A percentile compares a stretch with the other conserved stretches of the same genome.
Evolutionary conservation across 2,329 filamentous ascomycete genomes (phyloP).

Genomic region (Phialophora expanda): DNA sequence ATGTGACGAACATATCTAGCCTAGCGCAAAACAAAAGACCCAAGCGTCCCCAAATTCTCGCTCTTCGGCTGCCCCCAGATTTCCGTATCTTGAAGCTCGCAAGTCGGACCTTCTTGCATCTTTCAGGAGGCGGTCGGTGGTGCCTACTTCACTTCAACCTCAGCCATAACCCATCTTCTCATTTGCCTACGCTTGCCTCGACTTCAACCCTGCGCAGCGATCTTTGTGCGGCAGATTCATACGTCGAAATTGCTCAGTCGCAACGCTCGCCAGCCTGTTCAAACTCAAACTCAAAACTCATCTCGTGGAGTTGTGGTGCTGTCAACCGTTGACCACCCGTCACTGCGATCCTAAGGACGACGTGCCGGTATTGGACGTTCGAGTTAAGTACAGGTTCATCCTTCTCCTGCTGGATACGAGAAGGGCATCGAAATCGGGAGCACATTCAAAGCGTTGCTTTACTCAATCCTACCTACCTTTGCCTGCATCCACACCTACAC

Average conservation of each 20-base stretch:
- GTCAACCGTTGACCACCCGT: neutral
- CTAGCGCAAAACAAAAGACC: neutral
- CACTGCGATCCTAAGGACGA: neutral
- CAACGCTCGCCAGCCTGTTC: slow-evolving; percentile 5
- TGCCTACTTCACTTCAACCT: slow-evolving; percentile 8
- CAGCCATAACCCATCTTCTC: slow-evolving; percentile 10
- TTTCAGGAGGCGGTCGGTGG: slow-evolving; percentile 10
- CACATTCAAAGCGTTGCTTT: slow-evolving; percentile 39
- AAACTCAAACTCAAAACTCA: neutral
- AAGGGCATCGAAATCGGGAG: slow-evolving; percentile 15
- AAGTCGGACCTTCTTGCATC: neutral
- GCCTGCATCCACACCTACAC: slow-evolving; percentile 18
- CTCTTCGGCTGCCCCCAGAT: slow-evolving; percentile 5
- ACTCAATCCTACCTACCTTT: slow-evolving; percentile 30
- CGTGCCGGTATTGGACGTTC: slow-evolving; percentile 21
- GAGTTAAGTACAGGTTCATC: slow-evolving; percentile 39
- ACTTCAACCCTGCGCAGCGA: neutral
- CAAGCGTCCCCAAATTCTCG: slow-evolving; percentile 5
- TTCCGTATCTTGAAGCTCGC: slow-evolving; percentile 7
- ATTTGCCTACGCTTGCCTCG: neutral
- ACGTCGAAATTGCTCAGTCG: neutral
- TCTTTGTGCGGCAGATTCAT: neutral
- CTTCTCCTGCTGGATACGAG: slow-evolving; percentile 30
- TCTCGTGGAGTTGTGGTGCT: slow-evolving; percentile 1
- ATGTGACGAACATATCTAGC: neutral